phyloP scores from a whole-genome alignment of 2,329 filamentous ascomycete species.

The Fusarium coffeatum region DNA sequence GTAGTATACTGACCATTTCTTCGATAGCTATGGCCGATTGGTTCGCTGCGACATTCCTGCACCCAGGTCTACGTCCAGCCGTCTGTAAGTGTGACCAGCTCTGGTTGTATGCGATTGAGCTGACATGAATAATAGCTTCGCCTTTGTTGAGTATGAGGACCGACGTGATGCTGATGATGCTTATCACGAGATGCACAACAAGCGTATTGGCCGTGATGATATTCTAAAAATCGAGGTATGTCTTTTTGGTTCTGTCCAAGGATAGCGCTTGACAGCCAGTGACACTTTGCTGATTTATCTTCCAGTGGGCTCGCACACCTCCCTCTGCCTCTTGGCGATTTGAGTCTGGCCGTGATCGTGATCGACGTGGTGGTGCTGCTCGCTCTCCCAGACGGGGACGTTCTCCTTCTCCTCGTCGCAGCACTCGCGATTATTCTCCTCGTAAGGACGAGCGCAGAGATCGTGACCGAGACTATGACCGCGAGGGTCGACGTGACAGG shows the following conservation, averaged over 20 bases:
- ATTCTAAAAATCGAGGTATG: constrained; percentile 96
- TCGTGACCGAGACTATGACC: constrained; percentile 81
- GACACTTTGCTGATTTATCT: not conserved
- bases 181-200: constrained; percentile 99
- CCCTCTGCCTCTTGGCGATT: constrained; percentile 99
- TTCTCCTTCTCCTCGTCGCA: constrained; percentile 81
- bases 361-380: constrained; percentile 65
- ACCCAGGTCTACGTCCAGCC: constrained; percentile 90
- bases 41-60: constrained; percentile 99
- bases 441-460: constrained; percentile 89
- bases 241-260: not conserved
- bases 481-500: constrained; percentile 78
- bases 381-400: constrained; percentile 76
- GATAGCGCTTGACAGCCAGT: not conserved
- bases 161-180: constrained; percentile 98
- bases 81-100: constrained; percentile 77
- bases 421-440: constrained; percentile 83
- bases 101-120: not conserved
- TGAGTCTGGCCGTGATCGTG: constrained; percentile 86
- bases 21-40: constrained; percentile 88
- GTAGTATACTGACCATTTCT: constrained; percentile 62
- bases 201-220: constrained; percentile 95
- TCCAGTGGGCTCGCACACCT: constrained; percentile 95
- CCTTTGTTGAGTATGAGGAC: constrained; percentile 99
- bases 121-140: constrained; percentile 71